Percentiles rank a stretch among this genome's conserved stretches.
Evolutionary conservation across 202 grass and related monocot species (phyloP).

Genomic region (Musa balbisiana): DNA sequence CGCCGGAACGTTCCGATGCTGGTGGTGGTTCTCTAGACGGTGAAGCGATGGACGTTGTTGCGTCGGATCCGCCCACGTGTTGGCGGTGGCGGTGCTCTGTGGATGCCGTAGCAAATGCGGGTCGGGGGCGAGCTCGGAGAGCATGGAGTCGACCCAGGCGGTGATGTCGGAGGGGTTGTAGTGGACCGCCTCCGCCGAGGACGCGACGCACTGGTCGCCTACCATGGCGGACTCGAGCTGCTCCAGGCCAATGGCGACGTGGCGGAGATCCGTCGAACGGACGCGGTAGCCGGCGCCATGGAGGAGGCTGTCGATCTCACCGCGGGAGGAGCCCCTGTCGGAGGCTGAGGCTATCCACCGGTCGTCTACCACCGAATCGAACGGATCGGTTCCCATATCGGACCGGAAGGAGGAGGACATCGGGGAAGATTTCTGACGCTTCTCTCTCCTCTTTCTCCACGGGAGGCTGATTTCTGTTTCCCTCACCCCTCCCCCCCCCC

Average conservation of each 20-base stretch:
- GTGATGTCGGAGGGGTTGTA: neutral
- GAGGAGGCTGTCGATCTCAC: conserved; percentile 8
- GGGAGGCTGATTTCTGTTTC: no score
- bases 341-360: neutral
- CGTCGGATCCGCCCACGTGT: neutral
- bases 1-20: conserved; percentile 5
- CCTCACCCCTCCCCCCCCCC: no score
- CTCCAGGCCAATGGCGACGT: neutral
- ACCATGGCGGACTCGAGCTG: conserved; percentile 5
- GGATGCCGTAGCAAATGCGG: neutral
- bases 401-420: neutral
- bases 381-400: neutral
- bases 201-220: neutral
- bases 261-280: conserved; percentile 4
- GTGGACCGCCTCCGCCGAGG: neutral
- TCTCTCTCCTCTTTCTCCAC: no score
- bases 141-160: conserved; percentile 11
- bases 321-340: neutral
- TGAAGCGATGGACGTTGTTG: neutral
- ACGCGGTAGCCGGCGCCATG: conserved; percentile 2
- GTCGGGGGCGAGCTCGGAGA: neutral
- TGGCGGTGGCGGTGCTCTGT: neutral
- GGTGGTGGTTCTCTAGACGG: no score
- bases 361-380: neutral
- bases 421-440: no score